These are phyloP conservation scores for Coffea eugenioides DNA, from an alignment of 257 asterid genomes.

Conservation along the genomic window DNA sequence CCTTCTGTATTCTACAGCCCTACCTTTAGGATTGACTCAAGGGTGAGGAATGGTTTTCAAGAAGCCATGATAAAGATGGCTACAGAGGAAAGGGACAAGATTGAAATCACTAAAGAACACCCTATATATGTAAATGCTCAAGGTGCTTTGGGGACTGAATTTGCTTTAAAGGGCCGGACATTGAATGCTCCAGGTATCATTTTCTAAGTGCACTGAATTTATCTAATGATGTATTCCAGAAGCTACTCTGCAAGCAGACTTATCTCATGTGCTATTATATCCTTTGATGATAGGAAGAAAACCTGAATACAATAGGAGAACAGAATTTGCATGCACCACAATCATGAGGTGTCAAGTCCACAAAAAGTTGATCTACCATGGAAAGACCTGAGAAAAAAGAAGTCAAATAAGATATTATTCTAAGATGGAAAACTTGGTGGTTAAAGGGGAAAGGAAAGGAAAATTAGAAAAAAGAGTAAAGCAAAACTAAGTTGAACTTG, in stretches of 20 bases:
- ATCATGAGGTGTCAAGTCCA: no score
- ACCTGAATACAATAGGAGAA: not conserved
- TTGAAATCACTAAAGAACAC: constrained; percentile 42
- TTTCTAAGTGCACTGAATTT: not conserved
- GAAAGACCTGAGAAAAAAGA: not conserved
- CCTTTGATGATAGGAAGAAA: not conserved
- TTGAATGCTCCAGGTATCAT: constrained; percentile 44
- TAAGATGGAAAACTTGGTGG: not conserved
- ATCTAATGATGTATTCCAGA: not conserved
- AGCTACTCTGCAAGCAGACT: not conserved
- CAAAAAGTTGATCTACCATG: not conserved
- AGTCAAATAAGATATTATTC: not conserved
- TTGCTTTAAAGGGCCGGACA: constrained; percentile 43
- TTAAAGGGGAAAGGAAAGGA: not conserved
- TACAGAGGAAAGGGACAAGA: constrained; percentile 34
- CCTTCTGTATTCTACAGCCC: constrained; percentile 42
- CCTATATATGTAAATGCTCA: constrained; percentile 41
- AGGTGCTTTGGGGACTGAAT: constrained; percentile 48
- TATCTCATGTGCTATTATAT: not conserved
- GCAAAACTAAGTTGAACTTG: not conserved
- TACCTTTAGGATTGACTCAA: constrained; percentile 34
- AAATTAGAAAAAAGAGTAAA: no score
- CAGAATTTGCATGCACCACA: not conserved
- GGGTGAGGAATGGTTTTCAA: constrained; percentile 48
- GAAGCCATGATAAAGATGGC: constrained; percentile 44